Percentiles rank a stretch among this genome's conserved stretches.
phyloP scores from a whole-genome alignment of 2,329 filamentous ascomycete genomes.

The Fonsecaea pugnacius region DNA sequence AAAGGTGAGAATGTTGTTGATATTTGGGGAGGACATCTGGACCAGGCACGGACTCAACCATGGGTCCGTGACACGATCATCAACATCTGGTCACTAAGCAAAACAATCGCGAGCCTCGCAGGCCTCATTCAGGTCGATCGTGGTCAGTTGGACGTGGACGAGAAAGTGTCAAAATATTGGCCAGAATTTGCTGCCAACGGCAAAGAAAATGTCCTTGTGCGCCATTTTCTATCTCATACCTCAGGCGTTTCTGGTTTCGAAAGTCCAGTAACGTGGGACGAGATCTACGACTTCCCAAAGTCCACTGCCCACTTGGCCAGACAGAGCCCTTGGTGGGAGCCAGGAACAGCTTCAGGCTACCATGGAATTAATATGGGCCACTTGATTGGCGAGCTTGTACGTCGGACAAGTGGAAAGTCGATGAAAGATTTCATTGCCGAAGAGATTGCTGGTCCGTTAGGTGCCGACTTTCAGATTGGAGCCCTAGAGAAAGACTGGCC shows the following conservation, averaged over 20 bases:
- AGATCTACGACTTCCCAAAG: constrained; percentile 42
- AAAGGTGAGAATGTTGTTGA: constrained; percentile 50
- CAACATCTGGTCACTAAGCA: constrained; percentile 50
- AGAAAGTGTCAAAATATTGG: constrained; percentile 51
- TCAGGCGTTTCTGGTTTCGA: constrained; percentile 46
- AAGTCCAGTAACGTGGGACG: constrained; percentile 39
- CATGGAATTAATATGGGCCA: constrained; percentile 49
- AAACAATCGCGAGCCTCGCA: constrained; percentile 46
- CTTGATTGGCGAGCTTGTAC: constrained; percentile 52
- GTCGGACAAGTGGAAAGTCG: constrained; percentile 47
- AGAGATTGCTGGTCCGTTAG: constrained; percentile 49
- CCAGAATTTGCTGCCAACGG: constrained; percentile 53
- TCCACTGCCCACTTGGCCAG: constrained; percentile 44
- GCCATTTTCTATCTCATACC: constrained; percentile 50
- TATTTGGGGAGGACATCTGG: constrained; percentile 52
- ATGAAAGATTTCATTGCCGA: constrained; percentile 51
- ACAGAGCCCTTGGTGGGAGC: constrained; percentile 52
- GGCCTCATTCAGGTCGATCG: constrained; percentile 48
- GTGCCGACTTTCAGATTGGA: constrained; percentile 56
- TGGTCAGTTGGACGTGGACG: constrained; percentile 45
- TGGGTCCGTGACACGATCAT: constrained; percentile 34
- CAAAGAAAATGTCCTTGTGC: constrained; percentile 48
- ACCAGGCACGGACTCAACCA: constrained; percentile 37
- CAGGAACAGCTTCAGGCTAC: constrained; percentile 52
- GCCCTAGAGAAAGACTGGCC: constrained; percentile 48